Evolutionary conservation across 768 basidiomycete genomes (phyloP).

Genomic region (Panellus pusillus): DNA sequence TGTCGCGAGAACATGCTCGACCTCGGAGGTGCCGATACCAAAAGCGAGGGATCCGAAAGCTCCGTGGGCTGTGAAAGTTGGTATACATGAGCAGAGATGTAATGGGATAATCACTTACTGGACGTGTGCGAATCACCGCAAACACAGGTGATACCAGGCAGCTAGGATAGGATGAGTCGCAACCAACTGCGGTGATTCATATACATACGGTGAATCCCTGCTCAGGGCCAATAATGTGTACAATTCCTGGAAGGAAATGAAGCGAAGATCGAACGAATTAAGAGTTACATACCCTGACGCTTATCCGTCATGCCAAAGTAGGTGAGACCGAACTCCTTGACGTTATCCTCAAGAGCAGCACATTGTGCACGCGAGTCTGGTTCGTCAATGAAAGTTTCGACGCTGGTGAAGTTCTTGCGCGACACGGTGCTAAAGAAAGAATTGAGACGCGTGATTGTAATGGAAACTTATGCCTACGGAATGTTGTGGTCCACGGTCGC

Average conservation of each 20-base stretch:
- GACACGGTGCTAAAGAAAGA: slow-evolving; percentile 55
- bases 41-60: slow-evolving; percentile 93
- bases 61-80: slow-evolving; percentile 64
- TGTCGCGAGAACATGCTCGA: slow-evolving; percentile 92
- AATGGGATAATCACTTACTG: slow-evolving; percentile 48
- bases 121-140: slow-evolving; percentile 95
- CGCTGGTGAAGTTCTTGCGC: slow-evolving; percentile 71
- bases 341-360: slow-evolving; percentile 81
- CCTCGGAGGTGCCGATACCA: slow-evolving; percentile 92
- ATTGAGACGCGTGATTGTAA: neutral
- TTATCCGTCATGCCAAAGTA: slow-evolving; percentile 91
- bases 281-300: slow-evolving; percentile 66
- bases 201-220: slow-evolving; percentile 81
- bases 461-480: slow-evolving; percentile 52
- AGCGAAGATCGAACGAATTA: neutral
- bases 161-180: slow-evolving; percentile 34
- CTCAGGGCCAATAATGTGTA: slow-evolving; percentile 90
- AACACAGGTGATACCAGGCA: slow-evolving; percentile 79
- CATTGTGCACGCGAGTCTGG: slow-evolving; percentile 86
- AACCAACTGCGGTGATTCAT: neutral
- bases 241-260: slow-evolving; percentile 53
- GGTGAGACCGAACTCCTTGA: slow-evolving; percentile 87
- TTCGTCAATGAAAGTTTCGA: slow-evolving; percentile 75
- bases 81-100: neutral
- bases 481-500: slow-evolving; percentile 90